Percentiles rank a stretch among this genome's conserved stretches.
Evolutionary conservation across 306 rosid genomes (phyloP).

Genomic region (Adenanthera pavonina): DNA sequence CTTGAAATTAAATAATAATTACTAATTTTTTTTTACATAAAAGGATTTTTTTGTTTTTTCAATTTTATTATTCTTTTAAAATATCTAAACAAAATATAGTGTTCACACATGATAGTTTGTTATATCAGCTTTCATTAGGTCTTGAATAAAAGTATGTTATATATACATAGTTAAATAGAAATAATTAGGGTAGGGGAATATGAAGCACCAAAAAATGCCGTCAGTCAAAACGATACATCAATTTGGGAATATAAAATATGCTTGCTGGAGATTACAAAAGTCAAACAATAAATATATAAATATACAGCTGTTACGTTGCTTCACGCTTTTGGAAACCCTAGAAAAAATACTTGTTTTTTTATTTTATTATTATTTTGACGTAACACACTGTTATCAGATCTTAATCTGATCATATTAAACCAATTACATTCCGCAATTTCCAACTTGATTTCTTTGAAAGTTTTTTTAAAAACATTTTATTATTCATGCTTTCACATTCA

Average conservation of each 20-base stretch:
- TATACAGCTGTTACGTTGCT: slow-evolving; percentile 3
- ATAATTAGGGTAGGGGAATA: neutral
- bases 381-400: neutral
- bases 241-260: neutral
- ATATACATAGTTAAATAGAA: neutral
- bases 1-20: too few relatives aligned
- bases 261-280: neutral
- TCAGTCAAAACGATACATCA: neutral
- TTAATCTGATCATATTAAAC: neutral
- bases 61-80: too few relatives aligned
- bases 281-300: neutral
- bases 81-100: too few relatives aligned
- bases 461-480: neutral
- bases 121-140: neutral
- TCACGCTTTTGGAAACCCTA: slow-evolving; percentile 4
- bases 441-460: neutral
- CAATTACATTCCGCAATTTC: neutral
- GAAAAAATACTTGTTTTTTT: neutral
- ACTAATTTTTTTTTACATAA: too few relatives aligned
- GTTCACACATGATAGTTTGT: too few relatives aligned
- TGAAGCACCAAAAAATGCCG: neutral
- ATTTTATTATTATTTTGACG: neutral
- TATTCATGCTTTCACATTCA: neutral
- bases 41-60: too few relatives aligned
- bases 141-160: neutral